Percentiles rank a stretch among this genome's conserved stretches.
Conservation (phyloP, 2,329 filamentous ascomycete species). For the Sarocladium oryzae region DNA sequence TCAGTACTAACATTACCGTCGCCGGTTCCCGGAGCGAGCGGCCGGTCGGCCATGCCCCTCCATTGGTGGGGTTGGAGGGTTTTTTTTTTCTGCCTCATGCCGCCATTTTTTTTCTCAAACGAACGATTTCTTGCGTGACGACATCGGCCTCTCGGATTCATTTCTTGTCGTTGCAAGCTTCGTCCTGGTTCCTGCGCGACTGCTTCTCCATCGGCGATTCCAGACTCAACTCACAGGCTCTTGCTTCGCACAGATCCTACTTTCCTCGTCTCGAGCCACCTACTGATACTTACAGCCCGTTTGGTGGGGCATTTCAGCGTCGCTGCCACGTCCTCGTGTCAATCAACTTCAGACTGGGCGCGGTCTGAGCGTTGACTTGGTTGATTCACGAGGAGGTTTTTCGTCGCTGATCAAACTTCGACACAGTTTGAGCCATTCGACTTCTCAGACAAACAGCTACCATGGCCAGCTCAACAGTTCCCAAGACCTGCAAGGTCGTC, state of each 20-base stretch:
- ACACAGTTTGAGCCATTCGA: neutral
- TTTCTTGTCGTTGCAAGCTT: neutral
- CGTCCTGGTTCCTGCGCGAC: neutral
- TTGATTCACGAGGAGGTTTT: neutral
- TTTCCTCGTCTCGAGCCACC: neutral
- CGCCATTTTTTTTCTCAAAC: slow-evolving; percentile 2
- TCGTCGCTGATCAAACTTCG: neutral
- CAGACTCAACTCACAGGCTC: no score
- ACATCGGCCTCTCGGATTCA: neutral
- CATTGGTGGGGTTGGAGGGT: neutral
- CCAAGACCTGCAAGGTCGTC: slow-evolving; percentile 84
- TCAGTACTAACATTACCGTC: neutral
- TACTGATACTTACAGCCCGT: slow-evolving; percentile 5
- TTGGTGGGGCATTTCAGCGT: slow-evolving; percentile 7
- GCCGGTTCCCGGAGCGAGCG: slow-evolving; percentile 7
- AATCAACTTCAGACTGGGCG: neutral
- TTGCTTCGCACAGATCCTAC: no score
- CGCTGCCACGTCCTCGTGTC: slow-evolving; percentile 1
- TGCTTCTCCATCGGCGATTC: no score
- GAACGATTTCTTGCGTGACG: neutral
- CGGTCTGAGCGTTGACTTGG: neutral
- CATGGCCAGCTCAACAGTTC: slow-evolving; percentile 22
- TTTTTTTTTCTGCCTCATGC: slow-evolving; percentile 7
- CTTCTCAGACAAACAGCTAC: slow-evolving; percentile 23
- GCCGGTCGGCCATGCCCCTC: neutral